Conservation (phyloP, 1,139 yeast species). For the Geotrichum carabidarum region DNA sequence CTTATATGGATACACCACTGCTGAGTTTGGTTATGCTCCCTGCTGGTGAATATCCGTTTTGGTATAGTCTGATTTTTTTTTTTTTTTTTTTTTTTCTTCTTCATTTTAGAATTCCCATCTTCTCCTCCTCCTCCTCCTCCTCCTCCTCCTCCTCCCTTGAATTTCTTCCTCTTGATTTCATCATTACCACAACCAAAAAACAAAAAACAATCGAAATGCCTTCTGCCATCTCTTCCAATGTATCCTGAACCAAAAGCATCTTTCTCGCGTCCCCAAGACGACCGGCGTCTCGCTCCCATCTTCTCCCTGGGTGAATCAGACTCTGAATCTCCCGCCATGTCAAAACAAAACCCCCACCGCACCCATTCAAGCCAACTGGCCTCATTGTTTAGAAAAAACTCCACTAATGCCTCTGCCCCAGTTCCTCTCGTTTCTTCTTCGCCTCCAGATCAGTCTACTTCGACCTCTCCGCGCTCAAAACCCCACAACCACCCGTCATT, state of each 20-base stretch:
- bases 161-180: too few relatives aligned
- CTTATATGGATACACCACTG: too few relatives aligned
- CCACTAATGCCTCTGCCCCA: neutral
- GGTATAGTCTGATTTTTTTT: neutral
- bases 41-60: neutral
- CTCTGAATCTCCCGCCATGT: neutral
- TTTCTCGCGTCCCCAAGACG: neutral
- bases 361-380: slow-evolving; percentile 2
- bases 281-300: slow-evolving; percentile 1
- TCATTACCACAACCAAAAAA: neutral
- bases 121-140: neutral
- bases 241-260: neutral
- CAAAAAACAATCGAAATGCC: too few relatives aligned
- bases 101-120: neutral
- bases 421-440: neutral
- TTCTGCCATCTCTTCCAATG: neutral
- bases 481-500: neutral
- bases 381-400: neutral
- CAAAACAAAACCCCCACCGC: neutral
- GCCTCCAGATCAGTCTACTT: neutral
- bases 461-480: slow-evolving; percentile 2
- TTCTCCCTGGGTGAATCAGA: slow-evolving; percentile 5
- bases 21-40: neutral
- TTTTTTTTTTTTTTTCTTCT: neutral
- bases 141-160: too few relatives aligned